These are phyloP conservation scores for Aspergillus conjunctus DNA, from an alignment of 495 filamentous ascomycete species.

Conservation along the genomic window DNA sequence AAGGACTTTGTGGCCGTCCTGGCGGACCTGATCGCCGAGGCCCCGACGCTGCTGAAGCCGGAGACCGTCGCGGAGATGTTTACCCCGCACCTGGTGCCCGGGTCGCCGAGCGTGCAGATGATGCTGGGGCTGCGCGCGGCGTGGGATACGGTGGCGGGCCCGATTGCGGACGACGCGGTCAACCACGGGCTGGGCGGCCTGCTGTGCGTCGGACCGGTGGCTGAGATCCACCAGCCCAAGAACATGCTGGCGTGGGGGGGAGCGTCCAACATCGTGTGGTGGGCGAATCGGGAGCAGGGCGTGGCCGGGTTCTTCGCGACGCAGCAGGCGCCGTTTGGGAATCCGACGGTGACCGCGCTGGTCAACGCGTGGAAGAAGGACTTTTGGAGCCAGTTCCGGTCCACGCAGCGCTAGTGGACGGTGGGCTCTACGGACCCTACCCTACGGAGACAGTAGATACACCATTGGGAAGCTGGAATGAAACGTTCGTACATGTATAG, in stretches of 20 bases:
- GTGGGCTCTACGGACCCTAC: no score
- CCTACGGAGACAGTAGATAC: no score
- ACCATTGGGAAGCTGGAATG: no score
- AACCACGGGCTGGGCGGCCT: slow-evolving; percentile 13
- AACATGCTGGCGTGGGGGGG: slow-evolving; percentile 13
- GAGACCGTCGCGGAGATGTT: slow-evolving; percentile 17
- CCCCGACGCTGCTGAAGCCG: slow-evolving; percentile 4
- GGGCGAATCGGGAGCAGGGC: slow-evolving; percentile 11
- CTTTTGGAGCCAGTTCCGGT: slow-evolving; percentile 9
- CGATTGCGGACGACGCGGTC: background rate
- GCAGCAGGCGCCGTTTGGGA: slow-evolving; percentile 13
- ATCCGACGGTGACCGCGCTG: slow-evolving; percentile 1
- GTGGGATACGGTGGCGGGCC: slow-evolving; percentile 8
- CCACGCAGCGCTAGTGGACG: no score
- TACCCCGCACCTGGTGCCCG: slow-evolving; percentile 7
- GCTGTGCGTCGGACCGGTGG: background rate
- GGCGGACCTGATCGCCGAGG: background rate
- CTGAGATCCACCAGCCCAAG: slow-evolving; percentile 7
- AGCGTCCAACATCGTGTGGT: slow-evolving; percentile 19
- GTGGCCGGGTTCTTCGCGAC: slow-evolving; percentile 17
- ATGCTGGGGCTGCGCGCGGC: background rate
- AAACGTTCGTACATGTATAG: no score
- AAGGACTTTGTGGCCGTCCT: slow-evolving; percentile 9
- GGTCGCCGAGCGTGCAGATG: background rate
- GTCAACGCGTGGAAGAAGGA: slow-evolving; percentile 19